Conservation (phyloP, 306 rosid genomes). For the Castanospermum australe region DNA sequence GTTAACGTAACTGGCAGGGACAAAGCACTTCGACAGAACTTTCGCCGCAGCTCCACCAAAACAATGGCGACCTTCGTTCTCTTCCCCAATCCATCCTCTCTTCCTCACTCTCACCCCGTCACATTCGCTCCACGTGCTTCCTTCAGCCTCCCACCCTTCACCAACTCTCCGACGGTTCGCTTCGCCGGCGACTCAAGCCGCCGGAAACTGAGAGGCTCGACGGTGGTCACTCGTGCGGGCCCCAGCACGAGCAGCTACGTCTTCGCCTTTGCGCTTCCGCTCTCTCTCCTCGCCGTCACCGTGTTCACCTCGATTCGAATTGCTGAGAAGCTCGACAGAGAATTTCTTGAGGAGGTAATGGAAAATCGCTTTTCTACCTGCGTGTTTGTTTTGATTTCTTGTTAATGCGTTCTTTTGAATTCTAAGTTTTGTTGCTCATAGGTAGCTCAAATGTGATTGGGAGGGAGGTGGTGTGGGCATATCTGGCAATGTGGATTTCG, state of each 20-base stretch:
- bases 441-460: neutral
- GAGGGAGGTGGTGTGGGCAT: neutral
- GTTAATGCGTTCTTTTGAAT: neutral
- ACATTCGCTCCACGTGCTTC: slow-evolving; percentile 21
- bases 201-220: slow-evolving; percentile 30
- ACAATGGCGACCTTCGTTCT: slow-evolving; percentile 56
- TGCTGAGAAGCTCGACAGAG: slow-evolving; percentile 64
- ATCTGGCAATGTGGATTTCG: neutral
- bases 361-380: neutral
- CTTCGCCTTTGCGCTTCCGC: slow-evolving; percentile 65
- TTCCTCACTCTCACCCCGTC: slow-evolving; percentile 10
- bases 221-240: slow-evolving; percentile 61
- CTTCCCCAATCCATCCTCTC: slow-evolving; percentile 35
- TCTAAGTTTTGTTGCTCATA: neutral
- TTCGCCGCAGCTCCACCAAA: neutral
- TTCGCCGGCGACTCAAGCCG: neutral
- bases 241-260: slow-evolving; percentile 52
- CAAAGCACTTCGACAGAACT: too few species aligned
- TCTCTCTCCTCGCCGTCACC: slow-evolving; percentile 68
- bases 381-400: neutral
- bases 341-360: slow-evolving; percentile 73
- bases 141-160: slow-evolving; percentile 16
- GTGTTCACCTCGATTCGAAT: slow-evolving; percentile 57
- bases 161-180: slow-evolving; percentile 21
- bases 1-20: too few species aligned